These are phyloP conservation scores for Phytophthora lateralis DNA, from an alignment of 352 stramenopile genomes.

Conservation along the genomic window DNA sequence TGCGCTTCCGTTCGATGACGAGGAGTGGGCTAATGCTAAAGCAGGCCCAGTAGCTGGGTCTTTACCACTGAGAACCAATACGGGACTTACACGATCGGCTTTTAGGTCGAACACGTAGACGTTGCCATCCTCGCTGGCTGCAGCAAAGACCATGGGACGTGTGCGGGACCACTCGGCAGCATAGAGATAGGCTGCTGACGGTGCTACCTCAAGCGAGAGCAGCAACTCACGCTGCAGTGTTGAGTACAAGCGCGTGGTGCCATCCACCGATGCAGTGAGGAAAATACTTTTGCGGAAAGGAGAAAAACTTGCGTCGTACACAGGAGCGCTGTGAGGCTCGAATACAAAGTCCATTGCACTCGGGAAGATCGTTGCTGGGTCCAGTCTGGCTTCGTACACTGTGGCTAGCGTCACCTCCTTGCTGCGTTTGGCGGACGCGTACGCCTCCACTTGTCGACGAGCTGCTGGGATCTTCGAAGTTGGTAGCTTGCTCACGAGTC, in stretches of 20 bases:
- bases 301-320: slow-evolving; percentile 83
- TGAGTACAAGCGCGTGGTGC: slow-evolving; percentile 79
- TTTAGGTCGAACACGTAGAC: slow-evolving; percentile 84
- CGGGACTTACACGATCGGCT: slow-evolving; percentile 47
- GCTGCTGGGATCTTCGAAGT: slow-evolving; percentile 47
- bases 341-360: slow-evolving; percentile 82
- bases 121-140: slow-evolving; percentile 72
- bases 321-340: slow-evolving; percentile 68
- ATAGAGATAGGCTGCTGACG: slow-evolving; percentile 76
- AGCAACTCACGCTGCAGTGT: slow-evolving; percentile 67
- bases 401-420: slow-evolving; percentile 71
- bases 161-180: slow-evolving; percentile 77
- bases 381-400: slow-evolving; percentile 79
- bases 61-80: slow-evolving; percentile 48
- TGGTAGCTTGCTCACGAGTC: slow-evolving; percentile 65
- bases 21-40: slow-evolving; percentile 10
- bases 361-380: slow-evolving; percentile 60
- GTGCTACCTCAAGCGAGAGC: slow-evolving; percentile 66
- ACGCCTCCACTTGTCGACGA: slow-evolving; percentile 68
- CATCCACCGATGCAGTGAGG: slow-evolving; percentile 78
- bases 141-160: slow-evolving; percentile 74
- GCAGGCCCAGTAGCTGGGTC: slow-evolving; percentile 27
- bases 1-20: slow-evolving; percentile 7
- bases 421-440: slow-evolving; percentile 63
- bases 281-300: slow-evolving; percentile 87